These are phyloP conservation scores for Sphagnum fallax DNA, from an alignment of 228 moss, liverwort and hornwort species.

Conservation along the genomic window DNA sequence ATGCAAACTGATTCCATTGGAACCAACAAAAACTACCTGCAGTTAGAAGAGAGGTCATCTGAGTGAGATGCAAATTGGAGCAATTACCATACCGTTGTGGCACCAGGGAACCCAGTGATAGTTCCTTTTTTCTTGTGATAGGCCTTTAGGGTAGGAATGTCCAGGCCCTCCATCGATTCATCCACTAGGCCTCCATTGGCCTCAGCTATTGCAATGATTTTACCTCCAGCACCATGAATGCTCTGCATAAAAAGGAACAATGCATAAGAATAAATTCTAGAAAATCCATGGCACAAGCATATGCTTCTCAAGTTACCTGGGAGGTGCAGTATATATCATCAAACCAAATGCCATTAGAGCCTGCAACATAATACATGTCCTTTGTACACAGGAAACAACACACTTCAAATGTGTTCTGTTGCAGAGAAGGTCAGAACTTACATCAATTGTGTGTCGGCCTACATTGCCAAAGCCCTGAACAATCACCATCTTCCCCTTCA, in stretches of 20 bases:
- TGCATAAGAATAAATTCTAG: background rate
- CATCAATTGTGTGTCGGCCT: conserved; percentile 74
- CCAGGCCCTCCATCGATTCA: conserved; percentile 59
- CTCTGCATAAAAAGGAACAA: conserved; percentile 19
- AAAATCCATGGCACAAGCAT: background rate
- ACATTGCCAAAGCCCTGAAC: conserved; percentile 89
- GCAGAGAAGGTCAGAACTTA: conserved; percentile 14
- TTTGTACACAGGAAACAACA: background rate
- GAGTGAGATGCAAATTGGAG: background rate
- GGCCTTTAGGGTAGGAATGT: conserved; percentile 50
- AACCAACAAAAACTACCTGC: background rate
- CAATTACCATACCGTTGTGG: conserved; percentile 51
- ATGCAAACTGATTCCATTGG: no score
- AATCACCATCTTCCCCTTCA: conserved; percentile 62
- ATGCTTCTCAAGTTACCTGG: background rate
- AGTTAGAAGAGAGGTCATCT: background rate
- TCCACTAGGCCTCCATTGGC: conserved; percentile 72
- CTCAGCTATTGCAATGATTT: conserved; percentile 66
- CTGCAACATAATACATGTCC: no score
- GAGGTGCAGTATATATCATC: no score
- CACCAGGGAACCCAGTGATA: conserved; percentile 76
- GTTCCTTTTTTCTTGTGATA: conserved; percentile 73
- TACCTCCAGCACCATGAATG: conserved; percentile 63
- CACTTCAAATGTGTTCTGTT: background rate
- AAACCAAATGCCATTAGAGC: no score